A percentile compares a stretch with the other conserved stretches of the same genome.
phyloP scores from a whole-genome alignment of 177 flowering plant genomes.

The Vitis hybrid region DNA sequence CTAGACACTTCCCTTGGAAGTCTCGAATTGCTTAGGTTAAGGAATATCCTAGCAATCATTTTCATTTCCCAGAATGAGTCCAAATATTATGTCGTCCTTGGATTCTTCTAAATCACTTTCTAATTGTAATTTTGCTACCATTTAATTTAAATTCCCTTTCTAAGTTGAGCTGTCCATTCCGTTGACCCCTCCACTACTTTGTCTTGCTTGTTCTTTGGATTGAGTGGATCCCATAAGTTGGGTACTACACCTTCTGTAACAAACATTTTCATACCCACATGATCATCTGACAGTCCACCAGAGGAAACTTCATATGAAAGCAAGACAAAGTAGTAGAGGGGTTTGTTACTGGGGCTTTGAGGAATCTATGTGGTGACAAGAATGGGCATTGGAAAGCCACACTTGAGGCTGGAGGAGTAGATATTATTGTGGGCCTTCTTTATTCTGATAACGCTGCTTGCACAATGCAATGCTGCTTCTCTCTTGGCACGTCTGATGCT shows the following conservation, averaged over 20 bases:
- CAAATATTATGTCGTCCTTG: too few relatives aligned
- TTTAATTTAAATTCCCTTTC: too few relatives aligned
- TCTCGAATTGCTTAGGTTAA: too few relatives aligned
- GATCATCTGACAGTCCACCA: constrained; percentile 82
- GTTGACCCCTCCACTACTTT: constrained; percentile 71
- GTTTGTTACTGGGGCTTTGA: constrained; percentile 81
- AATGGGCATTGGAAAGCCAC: constrained; percentile 67
- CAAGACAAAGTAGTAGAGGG: constrained; percentile 79
- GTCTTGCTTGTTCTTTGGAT: constrained; percentile 64
- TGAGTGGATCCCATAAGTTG: constrained; percentile 81
- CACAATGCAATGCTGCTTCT: constrained; percentile 68
- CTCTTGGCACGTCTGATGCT: constrained; percentile 76
- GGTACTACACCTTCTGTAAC: constrained; percentile 94
- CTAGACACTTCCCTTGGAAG: too few relatives aligned
- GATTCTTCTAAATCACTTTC: too few relatives aligned
- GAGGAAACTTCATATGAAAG: constrained; percentile 71
- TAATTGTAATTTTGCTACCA: too few relatives aligned
- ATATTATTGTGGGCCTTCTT: constrained; percentile 73
- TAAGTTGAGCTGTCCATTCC: too few relatives aligned
- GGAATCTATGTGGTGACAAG: constrained; percentile 89
- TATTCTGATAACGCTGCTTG: constrained; percentile 83
- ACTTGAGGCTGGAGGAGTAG: constrained; percentile 78
- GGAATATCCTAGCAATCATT: too few relatives aligned
- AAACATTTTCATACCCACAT: constrained; percentile 87
- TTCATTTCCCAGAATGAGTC: too few relatives aligned